Evolutionary conservation across 2,329 filamentous ascomycete species (phyloP), one percentile per base, ranked within the genome.

Genomic region (Periconia sp.): DNA sequence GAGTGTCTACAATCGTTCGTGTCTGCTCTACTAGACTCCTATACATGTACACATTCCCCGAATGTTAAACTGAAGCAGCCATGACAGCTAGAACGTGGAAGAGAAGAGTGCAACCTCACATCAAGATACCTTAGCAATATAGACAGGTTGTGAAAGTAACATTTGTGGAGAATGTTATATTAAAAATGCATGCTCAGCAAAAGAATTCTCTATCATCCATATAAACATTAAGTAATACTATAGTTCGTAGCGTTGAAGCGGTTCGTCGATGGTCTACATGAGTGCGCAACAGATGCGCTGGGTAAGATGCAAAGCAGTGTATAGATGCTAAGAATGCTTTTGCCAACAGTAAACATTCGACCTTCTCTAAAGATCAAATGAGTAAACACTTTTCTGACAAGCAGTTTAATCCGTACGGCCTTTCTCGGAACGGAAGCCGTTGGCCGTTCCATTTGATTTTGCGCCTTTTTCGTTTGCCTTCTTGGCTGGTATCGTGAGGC

Each of bases 401-500:
- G 23, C 23, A 5, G 3, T 45, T 61, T 53, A 73, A 55, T 73
- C 70, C 30, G 55, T 64, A 15, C 70, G 67, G 11, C 70, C 70
- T 53, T 74, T 74, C 20, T 65, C 64, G n/a, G 52, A 49, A 27
- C 57, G 60, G 17, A 54, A 57, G 37, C 66, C 66, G 45, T 71
- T 69, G 0, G 67, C 60, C 20, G 56, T 43, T 27, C 69, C 69
- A 31, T 71, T 72, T 15, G 64, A 49, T 48, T 56, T 61, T 10
- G 59, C 47, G 7, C 55, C 63, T 55, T 69, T 70, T 44, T 73
- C 69, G 19, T 52, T 59, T 2, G 58, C 57, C 33, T 59, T 50
- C 47, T 57, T 56, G 27, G 63, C 59, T 5, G 78, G 77, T 56
- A 99, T 97, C 1, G 92, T 97, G 61, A 99, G 78, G 68, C 93